Conservation (phyloP, 2,329 filamentous ascomycete genomes). For the Teratosphaeria pseudoeucalypti region DNA sequence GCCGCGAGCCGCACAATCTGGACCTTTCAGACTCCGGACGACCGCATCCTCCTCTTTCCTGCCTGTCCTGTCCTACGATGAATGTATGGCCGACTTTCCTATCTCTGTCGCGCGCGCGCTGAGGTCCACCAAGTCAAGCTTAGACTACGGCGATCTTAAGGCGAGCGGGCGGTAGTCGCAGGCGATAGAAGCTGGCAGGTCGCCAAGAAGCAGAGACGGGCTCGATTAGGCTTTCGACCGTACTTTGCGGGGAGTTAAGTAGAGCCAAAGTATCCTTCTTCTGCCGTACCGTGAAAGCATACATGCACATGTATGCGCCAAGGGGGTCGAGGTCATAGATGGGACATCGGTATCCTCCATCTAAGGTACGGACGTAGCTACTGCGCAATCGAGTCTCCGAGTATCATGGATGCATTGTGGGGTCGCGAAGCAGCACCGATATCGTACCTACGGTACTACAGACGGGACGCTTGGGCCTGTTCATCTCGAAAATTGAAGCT, state of each 20-base stretch:
- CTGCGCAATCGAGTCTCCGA: background rate
- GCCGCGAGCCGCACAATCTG: background rate
- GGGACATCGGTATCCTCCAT: background rate
- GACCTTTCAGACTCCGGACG: background rate
- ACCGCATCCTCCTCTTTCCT: background rate
- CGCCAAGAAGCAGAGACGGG: background rate
- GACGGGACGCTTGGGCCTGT: background rate
- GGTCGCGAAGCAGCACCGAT: background rate
- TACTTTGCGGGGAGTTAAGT: background rate
- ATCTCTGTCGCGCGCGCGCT: background rate
- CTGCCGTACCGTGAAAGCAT: background rate
- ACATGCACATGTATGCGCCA: background rate
- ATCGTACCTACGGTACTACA: background rate
- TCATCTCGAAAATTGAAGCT: background rate
- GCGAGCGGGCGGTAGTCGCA: background rate
- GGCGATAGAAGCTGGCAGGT: background rate
- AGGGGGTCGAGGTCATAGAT: background rate
- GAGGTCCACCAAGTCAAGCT: background rate
- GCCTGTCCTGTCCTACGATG: background rate
- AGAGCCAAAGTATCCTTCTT: background rate
- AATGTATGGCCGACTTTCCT: background rate
- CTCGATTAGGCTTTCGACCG: background rate
- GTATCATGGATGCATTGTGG: background rate
- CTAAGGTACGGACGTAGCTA: background rate
- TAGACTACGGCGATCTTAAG: background rate